Percentiles rank a stretch among this genome's conserved stretches.
Conservation (phyloP, 2,329 filamentous ascomycete species). For the Trichoderma koningiopsis region DNA sequence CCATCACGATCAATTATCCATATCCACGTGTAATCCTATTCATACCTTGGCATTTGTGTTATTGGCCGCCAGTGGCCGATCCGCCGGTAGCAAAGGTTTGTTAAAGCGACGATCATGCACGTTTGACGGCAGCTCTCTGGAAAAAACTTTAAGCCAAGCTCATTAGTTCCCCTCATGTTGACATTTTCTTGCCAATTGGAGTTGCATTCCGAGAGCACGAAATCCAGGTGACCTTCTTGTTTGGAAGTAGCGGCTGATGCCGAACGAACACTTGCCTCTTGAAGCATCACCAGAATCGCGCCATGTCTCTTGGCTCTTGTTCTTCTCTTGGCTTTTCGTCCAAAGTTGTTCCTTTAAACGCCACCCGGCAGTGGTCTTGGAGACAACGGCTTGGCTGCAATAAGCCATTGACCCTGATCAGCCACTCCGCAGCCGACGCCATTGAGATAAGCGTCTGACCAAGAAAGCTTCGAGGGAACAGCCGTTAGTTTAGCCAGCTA, state of each 20-base stretch:
- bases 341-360: no score
- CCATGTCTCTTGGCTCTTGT: neutral
- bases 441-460: neutral
- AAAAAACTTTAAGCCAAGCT: conserved; percentile 3
- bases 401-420: neutral
- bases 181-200: neutral
- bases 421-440: neutral
- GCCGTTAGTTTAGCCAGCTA: neutral
- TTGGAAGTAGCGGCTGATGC: neutral
- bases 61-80: neutral
- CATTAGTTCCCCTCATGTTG: neutral
- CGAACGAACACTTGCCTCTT: neutral
- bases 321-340: neutral
- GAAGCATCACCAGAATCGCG: conserved; percentile 1
- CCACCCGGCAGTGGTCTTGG: neutral
- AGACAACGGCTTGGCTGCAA: neutral
- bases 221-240: conserved; percentile 4
- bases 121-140: neutral
- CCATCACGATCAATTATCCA: neutral
- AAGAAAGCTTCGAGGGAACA: neutral
- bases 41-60: neutral
- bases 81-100: neutral
- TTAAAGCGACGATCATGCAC: neutral
- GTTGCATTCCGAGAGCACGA: neutral
- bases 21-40: neutral